Evolutionary conservation across 306 rosid genomes (phyloP).

Genomic region (Albizia julibrissin): DNA sequence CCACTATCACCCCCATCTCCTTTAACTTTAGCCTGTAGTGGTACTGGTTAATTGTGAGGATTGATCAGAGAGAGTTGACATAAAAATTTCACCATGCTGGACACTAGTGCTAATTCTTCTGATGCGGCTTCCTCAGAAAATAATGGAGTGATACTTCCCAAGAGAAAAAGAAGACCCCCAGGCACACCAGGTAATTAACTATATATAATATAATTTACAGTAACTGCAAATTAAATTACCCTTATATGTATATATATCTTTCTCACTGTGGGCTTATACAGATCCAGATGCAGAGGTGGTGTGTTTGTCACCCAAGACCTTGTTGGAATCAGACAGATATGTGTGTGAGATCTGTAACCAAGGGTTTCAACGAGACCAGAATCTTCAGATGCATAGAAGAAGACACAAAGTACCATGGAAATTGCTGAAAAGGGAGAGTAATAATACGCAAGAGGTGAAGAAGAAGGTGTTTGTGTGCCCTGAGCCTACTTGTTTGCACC

Average conservation of each 20-base stretch:
- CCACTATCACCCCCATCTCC: slow-evolving; percentile 50
- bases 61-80: slow-evolving; percentile 3
- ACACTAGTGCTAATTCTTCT: slow-evolving; percentile 15
- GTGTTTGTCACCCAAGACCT: slow-evolving; percentile 82
- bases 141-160: slow-evolving; percentile 45
- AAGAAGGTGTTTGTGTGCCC: slow-evolving; percentile 94
- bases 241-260: not conserved
- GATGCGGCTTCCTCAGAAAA: slow-evolving; percentile 14
- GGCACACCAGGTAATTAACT: slow-evolving; percentile 84
- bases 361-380: slow-evolving; percentile 96
- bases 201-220: not conserved
- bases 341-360: slow-evolving; percentile 99
- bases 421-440: slow-evolving; percentile 58
- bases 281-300: slow-evolving; percentile 99
- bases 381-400: slow-evolving; percentile 95
- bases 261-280: not conserved
- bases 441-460: slow-evolving; percentile 43
- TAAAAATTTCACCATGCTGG: slow-evolving; percentile 60
- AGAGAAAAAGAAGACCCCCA: slow-evolving; percentile 93
- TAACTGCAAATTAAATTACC: not conserved
- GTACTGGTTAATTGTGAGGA: not conserved
- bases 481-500: slow-evolving; percentile 82
- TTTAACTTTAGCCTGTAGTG: slow-evolving; percentile 33
- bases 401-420: slow-evolving; percentile 98
- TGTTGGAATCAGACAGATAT: slow-evolving; percentile 84